Evolutionary conservation across 1,284 basidiomycete genomes (phyloP).

Genomic region (Sporisorium exsertum): DNA sequence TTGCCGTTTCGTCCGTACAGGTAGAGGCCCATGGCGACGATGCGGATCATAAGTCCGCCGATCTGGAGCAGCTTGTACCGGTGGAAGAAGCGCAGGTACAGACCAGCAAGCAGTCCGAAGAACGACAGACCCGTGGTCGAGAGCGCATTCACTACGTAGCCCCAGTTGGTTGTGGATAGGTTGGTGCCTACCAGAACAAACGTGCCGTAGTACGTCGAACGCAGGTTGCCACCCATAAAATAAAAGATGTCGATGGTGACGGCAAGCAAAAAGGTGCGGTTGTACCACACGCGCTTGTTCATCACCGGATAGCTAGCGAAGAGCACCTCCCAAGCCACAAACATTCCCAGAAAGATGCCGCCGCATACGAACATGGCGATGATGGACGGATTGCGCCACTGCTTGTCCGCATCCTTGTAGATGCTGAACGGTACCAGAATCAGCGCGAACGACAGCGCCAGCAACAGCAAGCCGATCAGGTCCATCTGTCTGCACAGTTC

Average conservation of each 20-base stretch:
- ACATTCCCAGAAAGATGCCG: conserved; percentile 68
- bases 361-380: conserved; percentile 71
- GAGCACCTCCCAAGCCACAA: conserved; percentile 69
- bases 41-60: conserved; percentile 25
- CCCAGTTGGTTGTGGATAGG: conserved; percentile 20
- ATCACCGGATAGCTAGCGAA: conserved; percentile 70
- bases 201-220: conserved; percentile 69
- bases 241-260: conserved; percentile 70
- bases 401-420: conserved; percentile 60
- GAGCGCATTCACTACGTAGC: conserved; percentile 5
- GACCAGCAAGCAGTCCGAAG: conserved; percentile 70
- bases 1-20: conserved; percentile 29
- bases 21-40: conserved; percentile 31
- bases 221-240: conserved; percentile 68
- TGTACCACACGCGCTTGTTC: conserved; percentile 69
- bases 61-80: conserved; percentile 71
- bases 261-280: conserved; percentile 64
- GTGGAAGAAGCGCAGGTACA: conserved; percentile 70
- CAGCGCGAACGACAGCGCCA: conserved; percentile 42
- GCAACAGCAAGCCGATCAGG: conserved; percentile 67
- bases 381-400: conserved; percentile 69
- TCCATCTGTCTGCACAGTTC: conserved; percentile 67
- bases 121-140: conserved; percentile 13
- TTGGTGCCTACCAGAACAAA: conserved; percentile 70
- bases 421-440: conserved; percentile 70